Percentiles rank a stretch among this genome's conserved stretches.
Evolutionary conservation across 176 grass and related monocot genomes (phyloP).

Genomic region (Calamus simplicifolius): DNA sequence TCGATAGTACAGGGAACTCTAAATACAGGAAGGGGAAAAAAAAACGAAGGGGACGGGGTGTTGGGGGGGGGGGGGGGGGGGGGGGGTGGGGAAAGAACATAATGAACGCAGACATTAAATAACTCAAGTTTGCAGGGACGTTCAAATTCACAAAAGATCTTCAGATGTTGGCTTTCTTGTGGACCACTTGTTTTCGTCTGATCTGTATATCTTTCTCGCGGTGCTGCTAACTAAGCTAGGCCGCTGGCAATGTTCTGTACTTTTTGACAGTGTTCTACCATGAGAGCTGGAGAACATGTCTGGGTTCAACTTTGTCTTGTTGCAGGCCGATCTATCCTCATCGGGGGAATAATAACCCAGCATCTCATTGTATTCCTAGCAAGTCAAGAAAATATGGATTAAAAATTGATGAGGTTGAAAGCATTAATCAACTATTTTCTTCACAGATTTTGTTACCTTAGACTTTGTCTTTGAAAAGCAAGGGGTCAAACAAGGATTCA

Average conservation of each 20-base stretch:
- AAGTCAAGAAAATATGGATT: neutral
- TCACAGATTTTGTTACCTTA: conserved; percentile 25
- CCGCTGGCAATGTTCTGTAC: conserved; percentile 47
- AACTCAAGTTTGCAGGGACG: neutral
- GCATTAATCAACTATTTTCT: neutral
- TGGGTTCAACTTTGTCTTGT: neutral
- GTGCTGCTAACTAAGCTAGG: conserved; percentile 26
- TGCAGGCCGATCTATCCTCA: neutral
- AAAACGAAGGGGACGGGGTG: no score
- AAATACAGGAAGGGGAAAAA: no score
- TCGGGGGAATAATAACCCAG: conserved; percentile 17
- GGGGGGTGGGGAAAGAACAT: conserved; percentile 9
- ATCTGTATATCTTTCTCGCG: conserved; percentile 33
- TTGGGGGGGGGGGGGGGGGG: no score
- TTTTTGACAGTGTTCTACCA: conserved; percentile 46
- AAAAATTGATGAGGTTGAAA: neutral
- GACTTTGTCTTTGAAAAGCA: conserved; percentile 62
- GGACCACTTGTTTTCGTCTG: conserved; percentile 44
- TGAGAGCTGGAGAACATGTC: conserved; percentile 20
- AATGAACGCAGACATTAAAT: neutral
- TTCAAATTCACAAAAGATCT: conserved; percentile 35
- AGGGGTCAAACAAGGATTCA: conserved; percentile 93
- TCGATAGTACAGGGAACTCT: no score
- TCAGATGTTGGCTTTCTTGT: conserved; percentile 20
- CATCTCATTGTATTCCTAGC: conserved; percentile 28